Evolutionary conservation across 805 yeast species (phyloP).

Genomic region (Ogataea saltuana): DNA sequence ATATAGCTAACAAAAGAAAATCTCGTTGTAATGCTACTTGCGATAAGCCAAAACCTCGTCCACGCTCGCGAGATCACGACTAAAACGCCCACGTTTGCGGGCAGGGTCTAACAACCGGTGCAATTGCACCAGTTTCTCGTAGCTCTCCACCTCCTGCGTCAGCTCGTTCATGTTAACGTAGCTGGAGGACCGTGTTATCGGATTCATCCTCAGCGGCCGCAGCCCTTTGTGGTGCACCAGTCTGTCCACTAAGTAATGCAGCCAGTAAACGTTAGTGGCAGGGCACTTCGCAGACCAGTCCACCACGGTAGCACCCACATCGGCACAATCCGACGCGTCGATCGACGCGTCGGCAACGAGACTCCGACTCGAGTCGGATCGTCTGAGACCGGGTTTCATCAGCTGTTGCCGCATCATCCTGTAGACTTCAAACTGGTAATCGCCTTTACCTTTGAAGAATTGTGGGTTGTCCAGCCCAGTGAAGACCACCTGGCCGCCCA

Average conservation of each 20-base stretch:
- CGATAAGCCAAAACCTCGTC: constrained; percentile 15
- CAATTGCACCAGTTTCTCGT: constrained; percentile 33
- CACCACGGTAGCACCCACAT: constrained; percentile 29
- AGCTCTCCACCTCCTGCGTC: constrained; percentile 25
- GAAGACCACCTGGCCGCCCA: constrained; percentile 37
- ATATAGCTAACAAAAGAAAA: constrained; percentile 5
- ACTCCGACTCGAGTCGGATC: constrained; percentile 12
- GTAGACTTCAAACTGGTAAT: constrained; percentile 62
- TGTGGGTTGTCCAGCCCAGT: constrained; percentile 66
- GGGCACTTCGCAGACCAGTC: constrained; percentile 52
- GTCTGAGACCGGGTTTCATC: background rate
- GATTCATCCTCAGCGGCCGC: constrained; percentile 30
- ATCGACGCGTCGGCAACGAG: constrained; percentile 7
- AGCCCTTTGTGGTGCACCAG: constrained; percentile 43
- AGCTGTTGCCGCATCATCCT: constrained; percentile 49
- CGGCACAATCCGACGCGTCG: constrained; percentile 2
- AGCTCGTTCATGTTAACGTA: constrained; percentile 21
- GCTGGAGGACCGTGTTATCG: constrained; percentile 27
- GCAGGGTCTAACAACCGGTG: constrained; percentile 39
- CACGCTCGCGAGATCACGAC: constrained; percentile 19
- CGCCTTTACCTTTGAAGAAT: constrained; percentile 60
- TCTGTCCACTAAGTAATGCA: constrained; percentile 58
- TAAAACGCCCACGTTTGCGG: constrained; percentile 25
- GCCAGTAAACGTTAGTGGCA: constrained; percentile 61
- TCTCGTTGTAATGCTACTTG: background rate